Base-by-base conservation (phyloP, 2,329 filamentous ascomycete species). In the Aspergillus neoniger region DNA sequence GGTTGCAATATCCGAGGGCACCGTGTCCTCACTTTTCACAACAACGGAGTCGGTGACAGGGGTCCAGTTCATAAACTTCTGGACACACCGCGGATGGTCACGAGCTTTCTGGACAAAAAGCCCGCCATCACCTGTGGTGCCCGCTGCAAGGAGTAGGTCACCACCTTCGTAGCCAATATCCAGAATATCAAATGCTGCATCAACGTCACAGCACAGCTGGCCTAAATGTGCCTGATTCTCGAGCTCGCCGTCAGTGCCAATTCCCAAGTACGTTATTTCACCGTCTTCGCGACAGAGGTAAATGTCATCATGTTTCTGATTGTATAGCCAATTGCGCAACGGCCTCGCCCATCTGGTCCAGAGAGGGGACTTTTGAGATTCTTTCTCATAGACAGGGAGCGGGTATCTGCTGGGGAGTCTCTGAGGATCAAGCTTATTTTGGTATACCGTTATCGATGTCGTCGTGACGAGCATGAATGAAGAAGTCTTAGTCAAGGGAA, bases 281-380 rank as follows among this genome's bases (percentile, higher is more conserved):
- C 95, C 95, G 71, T 98, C 94, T 76, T 98, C 94, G 57, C 93
- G 87, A 10, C 90, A 91, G 15, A 99, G 80, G 70, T 95, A 96
- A 52, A 98, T 87, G 61, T 89, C 87, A 70, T 98, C 95, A 38
- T 88, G 86, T 17, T 80, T 82, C 57, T 84, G 79, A 55, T 85
- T 84, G 65, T 88, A 89, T 12, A 80, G 77, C 61, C 83, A 83
- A 23, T 87, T 83, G 7, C 94, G 87, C 61, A 86, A 84, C 2
- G 92, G 90, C 61, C 91, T 86, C 28, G 91, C 87, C 93, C 94
- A 99, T 23, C 90, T 86, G 3, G 89, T 90, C 91, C 92, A 97
- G 3, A 91, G 75, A 0, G 90, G 89, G 41, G 69, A 65, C 53
- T 67, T 59, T 48, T 66, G 62, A 51, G 68, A 62, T 55, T 70